A percentile compares a stretch with the other conserved stretches of the same genome.
These are phyloP conservation scores for Cruciata laevipes DNA, from an alignment of 257 asterid species.

Conservation along the genomic window DNA sequence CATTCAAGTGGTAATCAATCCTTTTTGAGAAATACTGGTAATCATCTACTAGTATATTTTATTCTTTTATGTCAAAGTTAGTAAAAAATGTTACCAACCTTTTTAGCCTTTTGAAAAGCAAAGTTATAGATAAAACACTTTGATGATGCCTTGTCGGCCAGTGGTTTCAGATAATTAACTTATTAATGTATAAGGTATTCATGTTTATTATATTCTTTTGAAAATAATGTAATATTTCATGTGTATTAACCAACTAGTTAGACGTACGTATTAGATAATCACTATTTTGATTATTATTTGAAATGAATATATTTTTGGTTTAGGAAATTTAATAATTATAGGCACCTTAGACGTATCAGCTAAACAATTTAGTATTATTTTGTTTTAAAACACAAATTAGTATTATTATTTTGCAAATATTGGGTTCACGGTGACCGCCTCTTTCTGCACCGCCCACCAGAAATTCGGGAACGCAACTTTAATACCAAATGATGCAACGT, in stretches of 20 bases:
- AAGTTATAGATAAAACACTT: slow-evolving; percentile 26
- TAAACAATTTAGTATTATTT: no score
- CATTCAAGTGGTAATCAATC: no score
- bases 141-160: slow-evolving; percentile 65
- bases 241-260: no score
- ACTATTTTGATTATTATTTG: no score
- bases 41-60: background rate
- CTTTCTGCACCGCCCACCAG: background rate
- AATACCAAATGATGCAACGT: background rate
- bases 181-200: background rate
- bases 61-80: slow-evolving; percentile 26
- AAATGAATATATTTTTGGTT: no score
- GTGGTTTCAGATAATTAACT: background rate
- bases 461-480: background rate
- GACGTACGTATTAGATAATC: background rate
- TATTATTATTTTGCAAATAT: slow-evolving; percentile 1
- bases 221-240: no score
- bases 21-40: no score
- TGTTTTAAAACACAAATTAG: no score
- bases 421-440: background rate
- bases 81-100: background rate
- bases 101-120: slow-evolving; percentile 1
- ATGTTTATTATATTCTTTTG: background rate
- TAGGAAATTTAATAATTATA: no score
- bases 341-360: no score